Percentiles rank a stretch among this genome's conserved stretches.
These are phyloP conservation scores for Heliamphora exappendiculata DNA, from an alignment of 148 eudicot species.

Conservation along the genomic window DNA sequence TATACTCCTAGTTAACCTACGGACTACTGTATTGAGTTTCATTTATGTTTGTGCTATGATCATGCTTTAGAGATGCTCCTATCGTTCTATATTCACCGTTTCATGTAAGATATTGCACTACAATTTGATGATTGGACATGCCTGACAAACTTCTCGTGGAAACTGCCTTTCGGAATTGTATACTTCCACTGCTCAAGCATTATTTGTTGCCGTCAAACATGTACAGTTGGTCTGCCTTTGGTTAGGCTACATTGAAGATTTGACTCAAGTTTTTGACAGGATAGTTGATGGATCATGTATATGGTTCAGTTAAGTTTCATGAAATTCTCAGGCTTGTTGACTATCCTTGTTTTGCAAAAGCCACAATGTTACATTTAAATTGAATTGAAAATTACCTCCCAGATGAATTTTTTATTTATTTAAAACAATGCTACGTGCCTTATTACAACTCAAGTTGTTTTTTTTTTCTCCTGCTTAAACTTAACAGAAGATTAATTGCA, in stretches of 20 bases:
- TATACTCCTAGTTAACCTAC: neutral
- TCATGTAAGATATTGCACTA: neutral
- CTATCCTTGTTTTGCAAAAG: too few relatives aligned
- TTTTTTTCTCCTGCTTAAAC: too few relatives aligned
- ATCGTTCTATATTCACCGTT: neutral
- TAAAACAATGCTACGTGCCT: too few relatives aligned
- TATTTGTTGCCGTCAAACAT: neutral
- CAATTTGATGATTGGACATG: neutral
- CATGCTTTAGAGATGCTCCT: neutral
- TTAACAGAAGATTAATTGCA: too few relatives aligned
- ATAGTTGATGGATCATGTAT: too few relatives aligned
- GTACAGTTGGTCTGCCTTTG: neutral
- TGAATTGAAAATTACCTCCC: too few relatives aligned
- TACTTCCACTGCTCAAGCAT: neutral
- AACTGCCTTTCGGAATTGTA: neutral
- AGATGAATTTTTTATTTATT: too few relatives aligned
- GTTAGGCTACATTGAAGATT: neutral
- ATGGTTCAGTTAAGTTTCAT: too few relatives aligned
- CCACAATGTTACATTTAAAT: too few relatives aligned
- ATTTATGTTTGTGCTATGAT: neutral
- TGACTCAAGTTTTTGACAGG: neutral
- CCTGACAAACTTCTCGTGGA: neutral
- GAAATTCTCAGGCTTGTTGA: too few relatives aligned
- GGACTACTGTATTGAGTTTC: neutral
- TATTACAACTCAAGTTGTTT: too few relatives aligned